These are phyloP conservation scores for Podospora fimiseda DNA, from an alignment of 495 filamentous ascomycete genomes.

Conservation along the genomic window DNA sequence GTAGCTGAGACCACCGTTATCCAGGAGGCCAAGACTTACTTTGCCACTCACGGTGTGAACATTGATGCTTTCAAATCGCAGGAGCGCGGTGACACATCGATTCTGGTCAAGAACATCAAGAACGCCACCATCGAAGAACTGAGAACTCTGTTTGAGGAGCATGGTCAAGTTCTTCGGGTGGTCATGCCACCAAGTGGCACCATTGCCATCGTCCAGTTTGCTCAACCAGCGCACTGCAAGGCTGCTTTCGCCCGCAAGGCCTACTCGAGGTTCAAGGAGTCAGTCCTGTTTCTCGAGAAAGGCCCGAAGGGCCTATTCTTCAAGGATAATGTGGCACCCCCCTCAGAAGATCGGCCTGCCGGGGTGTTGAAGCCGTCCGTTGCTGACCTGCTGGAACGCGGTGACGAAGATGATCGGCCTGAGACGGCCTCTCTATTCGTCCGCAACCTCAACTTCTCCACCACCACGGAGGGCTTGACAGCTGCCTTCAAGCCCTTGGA, in stretches of 20 bases:
- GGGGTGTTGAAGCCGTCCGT: constrained; percentile 37
- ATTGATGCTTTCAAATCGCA: constrained; percentile 80
- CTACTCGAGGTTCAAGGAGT: constrained; percentile 85
- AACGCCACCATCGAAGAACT: constrained; percentile 67
- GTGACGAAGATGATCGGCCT: constrained; percentile 44
- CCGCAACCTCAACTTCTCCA: constrained; percentile 89
- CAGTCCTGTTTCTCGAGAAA: constrained; percentile 88
- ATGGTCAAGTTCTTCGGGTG: constrained; percentile 65
- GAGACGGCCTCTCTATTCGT: constrained; percentile 81
- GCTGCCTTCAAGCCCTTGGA: constrained; percentile 72
- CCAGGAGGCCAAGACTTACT: constrained; percentile 90
- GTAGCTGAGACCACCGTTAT: constrained; percentile 95
- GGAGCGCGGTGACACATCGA: constrained; percentile 76
- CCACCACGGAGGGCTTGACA: constrained; percentile 64
- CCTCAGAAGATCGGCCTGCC: constrained; percentile 20
- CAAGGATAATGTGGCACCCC: constrained; percentile 29
- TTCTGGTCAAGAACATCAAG: constrained; percentile 93
- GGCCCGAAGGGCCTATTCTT: constrained; percentile 78
- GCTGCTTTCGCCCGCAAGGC: constrained; percentile 75
- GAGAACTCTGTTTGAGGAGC: constrained; percentile 59
- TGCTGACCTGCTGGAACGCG: constrained; percentile 52
- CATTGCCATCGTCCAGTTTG: constrained; percentile 87
- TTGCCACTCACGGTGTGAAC: constrained; percentile 78
- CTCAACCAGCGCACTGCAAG: constrained; percentile 66
- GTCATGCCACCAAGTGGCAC: constrained; percentile 90